phyloP scores from a whole-genome alignment of 1,284 basidiomycete genomes.

The Cutaneotrichosporon cutaneum region DNA sequence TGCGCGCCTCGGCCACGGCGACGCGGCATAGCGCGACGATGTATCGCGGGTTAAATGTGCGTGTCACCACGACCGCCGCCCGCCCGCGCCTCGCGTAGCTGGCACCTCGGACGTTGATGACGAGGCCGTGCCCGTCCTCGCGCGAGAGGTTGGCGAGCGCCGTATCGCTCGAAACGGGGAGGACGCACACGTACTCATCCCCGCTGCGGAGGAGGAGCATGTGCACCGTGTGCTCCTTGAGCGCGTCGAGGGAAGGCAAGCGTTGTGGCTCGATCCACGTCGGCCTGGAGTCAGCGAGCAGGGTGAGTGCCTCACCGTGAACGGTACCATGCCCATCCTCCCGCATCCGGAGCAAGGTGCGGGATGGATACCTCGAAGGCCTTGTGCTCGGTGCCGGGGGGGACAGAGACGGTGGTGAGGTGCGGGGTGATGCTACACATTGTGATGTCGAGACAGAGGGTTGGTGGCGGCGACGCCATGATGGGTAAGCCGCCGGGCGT shows the following conservation, averaged over 20 bases:
- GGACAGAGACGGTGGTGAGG: background rate
- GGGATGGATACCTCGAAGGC: constrained; percentile 5
- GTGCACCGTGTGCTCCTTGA: constrained; percentile 11
- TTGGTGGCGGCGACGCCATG: background rate
- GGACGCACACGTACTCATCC: constrained; percentile 9
- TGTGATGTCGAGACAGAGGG: background rate
- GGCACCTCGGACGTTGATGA: background rate
- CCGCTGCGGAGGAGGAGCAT: constrained; percentile 10
- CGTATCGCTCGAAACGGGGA: constrained; percentile 13
- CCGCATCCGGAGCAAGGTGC: background rate
- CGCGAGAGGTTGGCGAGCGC: constrained; percentile 3
- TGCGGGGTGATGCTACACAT: background rate
- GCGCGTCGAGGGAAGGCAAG: constrained; percentile 3
- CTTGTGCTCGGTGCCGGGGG: background rate
- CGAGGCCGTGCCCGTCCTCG: background rate
- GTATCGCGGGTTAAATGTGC: background rate
- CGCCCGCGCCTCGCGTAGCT: background rate
- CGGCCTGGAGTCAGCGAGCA: constrained; percentile 4
- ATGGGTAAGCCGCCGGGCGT: background rate
- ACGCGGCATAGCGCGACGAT: background rate
- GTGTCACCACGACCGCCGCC: constrained; percentile 6
- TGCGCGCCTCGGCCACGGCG: constrained; percentile 7
- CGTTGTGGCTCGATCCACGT: constrained; percentile 18
- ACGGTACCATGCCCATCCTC: constrained; percentile 20
- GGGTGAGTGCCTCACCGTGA: background rate